These are phyloP conservation scores for Scenedesmus sp. DNA, from an alignment of 163 green algal genomes.

Conservation along the genomic window DNA sequence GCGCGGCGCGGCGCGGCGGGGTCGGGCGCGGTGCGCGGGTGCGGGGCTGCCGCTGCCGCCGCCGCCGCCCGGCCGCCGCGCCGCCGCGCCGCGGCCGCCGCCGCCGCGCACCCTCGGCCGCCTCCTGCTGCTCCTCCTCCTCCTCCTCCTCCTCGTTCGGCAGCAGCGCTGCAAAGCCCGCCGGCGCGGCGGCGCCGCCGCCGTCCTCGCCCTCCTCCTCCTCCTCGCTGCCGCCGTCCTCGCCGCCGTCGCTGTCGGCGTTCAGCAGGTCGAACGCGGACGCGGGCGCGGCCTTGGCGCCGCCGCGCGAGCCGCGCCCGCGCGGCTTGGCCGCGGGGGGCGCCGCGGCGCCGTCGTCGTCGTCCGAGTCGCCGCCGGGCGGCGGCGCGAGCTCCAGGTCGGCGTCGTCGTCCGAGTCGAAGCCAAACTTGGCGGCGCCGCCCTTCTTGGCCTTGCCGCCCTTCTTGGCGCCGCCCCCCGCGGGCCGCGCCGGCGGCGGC, in stretches of 20 bases:
- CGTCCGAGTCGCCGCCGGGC: constrained; percentile 50
- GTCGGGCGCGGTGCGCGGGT: too few relatives aligned
- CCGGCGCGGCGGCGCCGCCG: constrained; percentile 26
- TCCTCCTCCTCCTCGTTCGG: constrained; percentile 49
- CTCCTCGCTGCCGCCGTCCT: constrained; percentile 20
- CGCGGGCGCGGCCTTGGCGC: constrained; percentile 11
- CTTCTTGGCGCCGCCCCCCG: constrained; percentile 51
- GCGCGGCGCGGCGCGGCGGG: too few relatives aligned
- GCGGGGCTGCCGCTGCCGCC: constrained; percentile 3
- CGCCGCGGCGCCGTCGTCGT: constrained; percentile 62
- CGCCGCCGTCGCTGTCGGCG: constrained; percentile 45
- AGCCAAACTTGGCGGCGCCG: constrained; percentile 39
- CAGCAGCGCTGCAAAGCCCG: constrained; percentile 53
- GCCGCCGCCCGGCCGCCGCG: too few relatives aligned
- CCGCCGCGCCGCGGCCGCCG: too few relatives aligned
- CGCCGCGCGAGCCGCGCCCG: constrained; percentile 43
- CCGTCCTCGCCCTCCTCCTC: constrained; percentile 50
- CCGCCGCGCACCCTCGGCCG: too few relatives aligned
- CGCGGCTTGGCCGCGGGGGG: constrained; percentile 46
- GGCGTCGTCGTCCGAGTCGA: constrained; percentile 63
- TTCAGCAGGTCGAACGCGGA: constrained; percentile 67
- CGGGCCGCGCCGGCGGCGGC: constrained; percentile 22
- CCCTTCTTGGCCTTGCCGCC: constrained; percentile 58
- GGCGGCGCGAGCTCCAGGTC: constrained; percentile 26
- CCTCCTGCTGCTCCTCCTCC: constrained; percentile 46